These are phyloP conservation scores for Yamadazyma pseudoaaseri DNA, from an alignment of 1,139 yeast species.

Conservation along the genomic window DNA sequence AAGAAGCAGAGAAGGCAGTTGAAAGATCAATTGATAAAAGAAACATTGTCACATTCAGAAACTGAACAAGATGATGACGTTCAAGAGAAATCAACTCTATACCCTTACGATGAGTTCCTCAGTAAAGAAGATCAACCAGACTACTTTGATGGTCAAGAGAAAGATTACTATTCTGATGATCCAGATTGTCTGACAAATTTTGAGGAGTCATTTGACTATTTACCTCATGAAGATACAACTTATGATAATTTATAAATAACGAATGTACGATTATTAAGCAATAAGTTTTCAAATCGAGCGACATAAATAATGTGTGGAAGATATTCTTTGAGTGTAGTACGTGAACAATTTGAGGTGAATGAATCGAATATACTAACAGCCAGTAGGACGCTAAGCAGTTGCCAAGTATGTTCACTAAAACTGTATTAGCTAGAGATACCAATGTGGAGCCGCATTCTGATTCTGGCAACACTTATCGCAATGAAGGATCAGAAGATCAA, in stretches of 20 bases:
- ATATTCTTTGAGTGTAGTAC: slow-evolving; percentile 42
- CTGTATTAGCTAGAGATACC: slow-evolving; percentile 24
- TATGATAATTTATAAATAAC: slow-evolving; percentile 1
- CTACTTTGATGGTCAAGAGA: slow-evolving; percentile 37
- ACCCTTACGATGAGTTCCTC: slow-evolving; percentile 36
- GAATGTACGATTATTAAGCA: not conserved
- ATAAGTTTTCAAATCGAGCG: not conserved
- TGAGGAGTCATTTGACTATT: slow-evolving; percentile 25
- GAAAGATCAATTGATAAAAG: slow-evolving; percentile 12
- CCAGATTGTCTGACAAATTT: slow-evolving; percentile 34
- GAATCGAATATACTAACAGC: slow-evolving; percentile 4
- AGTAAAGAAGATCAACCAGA: slow-evolving; percentile 39
- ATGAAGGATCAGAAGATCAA: slow-evolving; percentile 7
- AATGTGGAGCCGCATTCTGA: slow-evolving; percentile 43
- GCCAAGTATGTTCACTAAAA: slow-evolving; percentile 28
- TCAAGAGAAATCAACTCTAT: slow-evolving; percentile 10
- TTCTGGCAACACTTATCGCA: slow-evolving; percentile 2
- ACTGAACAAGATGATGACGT: not conserved
- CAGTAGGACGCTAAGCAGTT: slow-evolving; percentile 27
- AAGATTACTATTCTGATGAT: slow-evolving; percentile 34
- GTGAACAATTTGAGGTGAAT: slow-evolving; percentile 21
- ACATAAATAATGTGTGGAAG: slow-evolving; percentile 41
- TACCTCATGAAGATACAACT: slow-evolving; percentile 6
- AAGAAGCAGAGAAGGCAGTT: slow-evolving; percentile 19
- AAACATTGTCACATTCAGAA: slow-evolving; percentile 4